Conservation (phyloP, 2,329 filamentous ascomycete genomes). For the Penicillium frequentans region DNA sequence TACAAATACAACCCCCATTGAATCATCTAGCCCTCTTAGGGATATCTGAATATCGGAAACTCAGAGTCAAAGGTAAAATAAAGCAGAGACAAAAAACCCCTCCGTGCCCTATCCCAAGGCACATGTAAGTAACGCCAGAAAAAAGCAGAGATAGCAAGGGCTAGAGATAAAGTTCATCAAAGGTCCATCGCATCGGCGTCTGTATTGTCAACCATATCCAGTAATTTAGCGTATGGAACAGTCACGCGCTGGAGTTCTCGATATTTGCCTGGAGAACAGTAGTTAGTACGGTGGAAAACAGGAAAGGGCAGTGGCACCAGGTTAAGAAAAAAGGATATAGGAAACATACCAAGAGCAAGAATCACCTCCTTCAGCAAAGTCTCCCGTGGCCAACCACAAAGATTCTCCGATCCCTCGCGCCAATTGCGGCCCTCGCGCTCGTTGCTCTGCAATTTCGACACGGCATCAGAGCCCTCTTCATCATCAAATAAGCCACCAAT, state of each 20-base stretch:
- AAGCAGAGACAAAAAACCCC: slow-evolving; percentile 11
- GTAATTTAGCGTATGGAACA: slow-evolving; percentile 87
- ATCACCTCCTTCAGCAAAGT: slow-evolving; percentile 89
- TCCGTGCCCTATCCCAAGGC: slow-evolving; percentile 7
- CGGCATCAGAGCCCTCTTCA: slow-evolving; percentile 53
- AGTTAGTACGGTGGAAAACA: slow-evolving; percentile 3
- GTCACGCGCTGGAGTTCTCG: slow-evolving; percentile 90
- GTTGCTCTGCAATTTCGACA: slow-evolving; percentile 26
- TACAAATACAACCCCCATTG: slow-evolving; percentile 12
- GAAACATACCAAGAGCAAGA: slow-evolving; percentile 76
- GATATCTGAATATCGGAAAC: slow-evolving; percentile 4
- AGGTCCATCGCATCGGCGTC: slow-evolving; percentile 38
- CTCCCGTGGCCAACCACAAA: slow-evolving; percentile 89
- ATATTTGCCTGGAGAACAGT: slow-evolving; percentile 73
- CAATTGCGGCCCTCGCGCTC: slow-evolving; percentile 46
- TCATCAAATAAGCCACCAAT: slow-evolving; percentile 67
- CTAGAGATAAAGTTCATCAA: slow-evolving; percentile 16
- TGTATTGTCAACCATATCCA: slow-evolving; percentile 56
- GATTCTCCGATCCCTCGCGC: slow-evolving; percentile 58
- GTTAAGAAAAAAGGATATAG: background rate
- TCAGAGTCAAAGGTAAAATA: background rate
- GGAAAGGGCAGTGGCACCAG: slow-evolving; percentile 8
- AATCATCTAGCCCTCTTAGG: slow-evolving; percentile 3
- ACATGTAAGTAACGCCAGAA: slow-evolving; percentile 21
- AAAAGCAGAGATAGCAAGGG: background rate